Percentiles rank a stretch among this genome's conserved stretches.
These are phyloP conservation scores for Fusarium buxicola DNA, from an alignment of 2,329 filamentous ascomycete species.

Conservation along the genomic window DNA sequence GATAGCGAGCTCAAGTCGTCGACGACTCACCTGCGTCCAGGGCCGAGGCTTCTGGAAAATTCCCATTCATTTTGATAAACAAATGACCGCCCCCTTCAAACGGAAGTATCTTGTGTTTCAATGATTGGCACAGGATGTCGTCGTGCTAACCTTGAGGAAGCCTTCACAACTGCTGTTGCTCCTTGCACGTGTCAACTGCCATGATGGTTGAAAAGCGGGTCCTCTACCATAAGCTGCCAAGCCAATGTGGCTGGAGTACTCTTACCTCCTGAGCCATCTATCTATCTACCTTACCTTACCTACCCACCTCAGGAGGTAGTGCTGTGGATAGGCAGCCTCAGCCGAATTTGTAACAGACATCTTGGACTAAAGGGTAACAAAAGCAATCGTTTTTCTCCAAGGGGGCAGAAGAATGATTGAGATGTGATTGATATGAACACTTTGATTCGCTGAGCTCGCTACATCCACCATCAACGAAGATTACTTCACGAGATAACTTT, in stretches of 20 bases:
- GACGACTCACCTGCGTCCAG: slow-evolving; percentile 58
- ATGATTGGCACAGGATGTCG: slow-evolving; percentile 10
- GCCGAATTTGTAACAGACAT: neutral
- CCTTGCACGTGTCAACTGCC: slow-evolving; percentile 46
- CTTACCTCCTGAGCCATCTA: slow-evolving; percentile 22
- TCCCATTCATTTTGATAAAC: slow-evolving; percentile 56
- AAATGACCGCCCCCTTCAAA: neutral
- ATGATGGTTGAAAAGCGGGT: slow-evolving; percentile 45
- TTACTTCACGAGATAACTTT: slow-evolving; percentile 15
- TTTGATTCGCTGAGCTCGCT: slow-evolving; percentile 27
- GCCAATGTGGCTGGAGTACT: slow-evolving; percentile 31
- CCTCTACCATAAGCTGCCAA: slow-evolving; percentile 22
- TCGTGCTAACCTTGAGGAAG: slow-evolving; percentile 25
- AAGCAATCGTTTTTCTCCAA: neutral
- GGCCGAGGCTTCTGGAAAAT: slow-evolving; percentile 51
- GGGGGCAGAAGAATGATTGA: slow-evolving; percentile 3
- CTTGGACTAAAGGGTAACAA: neutral
- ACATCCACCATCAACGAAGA: slow-evolving; percentile 23
- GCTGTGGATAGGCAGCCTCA: neutral
- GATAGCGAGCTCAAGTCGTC: slow-evolving; percentile 16
- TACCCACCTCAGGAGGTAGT: too few relatives aligned
- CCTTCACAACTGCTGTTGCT: slow-evolving; percentile 14
- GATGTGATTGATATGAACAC: slow-evolving; percentile 16
- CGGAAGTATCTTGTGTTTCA: slow-evolving; percentile 11
- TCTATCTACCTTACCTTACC: too few relatives aligned